Percentiles rank a stretch among this genome's conserved stretches.
phyloP scores from a whole-genome alignment of 1,284 basidiomycete species.

The Marasmius oreades region DNA sequence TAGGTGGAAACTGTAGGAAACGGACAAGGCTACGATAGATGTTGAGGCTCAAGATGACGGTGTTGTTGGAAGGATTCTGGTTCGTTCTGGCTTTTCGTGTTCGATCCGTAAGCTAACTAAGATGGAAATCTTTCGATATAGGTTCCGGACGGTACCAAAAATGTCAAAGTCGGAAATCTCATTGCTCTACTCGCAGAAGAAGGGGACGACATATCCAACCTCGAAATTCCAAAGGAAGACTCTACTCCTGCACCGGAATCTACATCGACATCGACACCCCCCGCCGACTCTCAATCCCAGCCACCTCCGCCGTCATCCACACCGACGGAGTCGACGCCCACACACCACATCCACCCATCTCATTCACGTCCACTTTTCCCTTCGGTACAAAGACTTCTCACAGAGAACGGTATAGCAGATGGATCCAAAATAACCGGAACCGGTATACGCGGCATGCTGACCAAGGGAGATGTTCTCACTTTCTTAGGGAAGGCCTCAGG shows the following conservation, averaged over 20 bases:
- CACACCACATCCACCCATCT: constrained; percentile 36
- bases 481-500: constrained; percentile 79
- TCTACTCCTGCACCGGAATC: constrained; percentile 21
- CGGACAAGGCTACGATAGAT: constrained; percentile 98
- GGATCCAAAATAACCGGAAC: constrained; percentile 68
- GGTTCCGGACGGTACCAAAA: constrained; percentile 81
- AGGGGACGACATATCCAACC: constrained; percentile 89
- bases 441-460: constrained; percentile 85
- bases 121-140: constrained; percentile 26
- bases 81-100: constrained; percentile 31
- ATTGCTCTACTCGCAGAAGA: constrained; percentile 96
- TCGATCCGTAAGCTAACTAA: not conserved
- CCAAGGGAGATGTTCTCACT: constrained; percentile 85
- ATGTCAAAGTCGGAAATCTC: constrained; percentile 81
- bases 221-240: constrained; percentile 67
- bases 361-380: constrained; percentile 70
- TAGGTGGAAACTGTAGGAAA: constrained; percentile 65
- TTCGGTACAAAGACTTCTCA: constrained; percentile 69
- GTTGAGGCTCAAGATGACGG: constrained; percentile 99
- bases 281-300: constrained; percentile 25
- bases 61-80: constrained; percentile 89
- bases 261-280: constrained; percentile 21
- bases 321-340: too few relatives aligned
- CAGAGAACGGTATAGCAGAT: constrained; percentile 54
- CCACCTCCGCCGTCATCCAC: constrained; percentile 22